Evolutionary conservation across 805 yeast genomes (phyloP), one percentile per base, ranked within the genome.

Genomic region (Zygotorulaspora danielsina): DNA sequence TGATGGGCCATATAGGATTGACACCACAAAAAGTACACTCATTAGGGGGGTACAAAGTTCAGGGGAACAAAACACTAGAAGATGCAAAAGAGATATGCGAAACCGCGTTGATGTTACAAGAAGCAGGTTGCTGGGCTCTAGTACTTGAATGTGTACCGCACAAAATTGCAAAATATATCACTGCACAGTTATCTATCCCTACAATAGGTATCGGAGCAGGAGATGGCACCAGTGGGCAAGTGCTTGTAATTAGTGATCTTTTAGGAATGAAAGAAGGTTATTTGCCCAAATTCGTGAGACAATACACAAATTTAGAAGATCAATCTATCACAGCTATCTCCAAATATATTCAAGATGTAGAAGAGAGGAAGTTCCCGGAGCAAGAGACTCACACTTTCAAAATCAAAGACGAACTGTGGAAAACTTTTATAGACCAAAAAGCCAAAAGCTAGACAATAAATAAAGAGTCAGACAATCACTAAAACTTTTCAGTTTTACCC

Each of bases 151-250:
- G 97, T 36, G 75, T 90, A 3, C 98, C 98, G 1, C 76, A 75
- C 40, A 72, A 72, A 41, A 64, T 93, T 9, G 90, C 90, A 0
- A 59, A 68, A 31, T 66, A 68, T 40, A 76, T 93, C 19, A 84
- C 96, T 0, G 57, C 69, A 2, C 65, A 67, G 10, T 58, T 88
- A 21, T 36, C 57, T 1, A 69, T 90, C 1, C 97, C 97, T 0
- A 84, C 94, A 1, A 88, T 90, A 49, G 98, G 98, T 3, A 90
- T 90, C 34, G 98, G 98, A 4, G 96, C 97, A 0, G 97, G 98
- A 0, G 75, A 78, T 16, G 65, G 66, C 6, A 81, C 90, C 6
- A 76, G 84, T 24, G 97, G 96, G 0, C 97, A 93, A 61, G 96
- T 90, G 1, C 70, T 90, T 26, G 98, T 90, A 0, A 79, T 84